Conservation (phyloP, 192 early-diverging fungal genomes). For the Mortierella alpina region DNA sequence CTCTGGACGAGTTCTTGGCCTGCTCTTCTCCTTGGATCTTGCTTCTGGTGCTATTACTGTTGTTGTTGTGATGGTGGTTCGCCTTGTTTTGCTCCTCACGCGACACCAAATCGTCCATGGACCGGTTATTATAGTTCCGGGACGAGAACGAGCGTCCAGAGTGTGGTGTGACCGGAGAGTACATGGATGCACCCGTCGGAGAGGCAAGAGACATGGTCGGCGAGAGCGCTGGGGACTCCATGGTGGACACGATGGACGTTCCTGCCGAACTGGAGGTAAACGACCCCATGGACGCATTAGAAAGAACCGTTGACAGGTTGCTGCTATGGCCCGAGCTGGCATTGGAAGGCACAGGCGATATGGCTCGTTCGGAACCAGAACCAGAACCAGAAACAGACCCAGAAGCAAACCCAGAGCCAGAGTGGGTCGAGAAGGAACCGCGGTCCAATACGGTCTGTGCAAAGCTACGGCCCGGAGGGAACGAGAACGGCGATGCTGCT, state of each 20-base stretch:
- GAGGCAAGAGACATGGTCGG: slow-evolving; percentile 2
- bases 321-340: slow-evolving; percentile 4
- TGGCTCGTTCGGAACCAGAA: neutral
- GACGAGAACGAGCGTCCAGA: too few relatives aligned
- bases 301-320: slow-evolving; percentile 2
- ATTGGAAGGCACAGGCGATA: slow-evolving; percentile 15
- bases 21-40: too few relatives aligned
- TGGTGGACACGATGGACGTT: neutral
- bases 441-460: too few relatives aligned
- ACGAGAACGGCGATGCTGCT: too few relatives aligned
- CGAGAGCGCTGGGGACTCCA: neutral
- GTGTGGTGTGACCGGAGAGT: neutral
- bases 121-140: too few relatives aligned
- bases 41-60: too few relatives aligned
- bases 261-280: neutral
- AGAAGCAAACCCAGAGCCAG: neutral
- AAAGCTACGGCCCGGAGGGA: too few relatives aligned
- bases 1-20: too few relatives aligned
- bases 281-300: slow-evolving; percentile 2
- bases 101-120: too few relatives aligned
- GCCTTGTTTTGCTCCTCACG: too few relatives aligned
- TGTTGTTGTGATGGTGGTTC: too few relatives aligned
- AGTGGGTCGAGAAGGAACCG: neutral
- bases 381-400: neutral
- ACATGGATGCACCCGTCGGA: neutral